These are phyloP conservation scores for Podospora bellae-mahoneyi DNA, from an alignment of 495 filamentous ascomycete species.

Conservation along the genomic window DNA sequence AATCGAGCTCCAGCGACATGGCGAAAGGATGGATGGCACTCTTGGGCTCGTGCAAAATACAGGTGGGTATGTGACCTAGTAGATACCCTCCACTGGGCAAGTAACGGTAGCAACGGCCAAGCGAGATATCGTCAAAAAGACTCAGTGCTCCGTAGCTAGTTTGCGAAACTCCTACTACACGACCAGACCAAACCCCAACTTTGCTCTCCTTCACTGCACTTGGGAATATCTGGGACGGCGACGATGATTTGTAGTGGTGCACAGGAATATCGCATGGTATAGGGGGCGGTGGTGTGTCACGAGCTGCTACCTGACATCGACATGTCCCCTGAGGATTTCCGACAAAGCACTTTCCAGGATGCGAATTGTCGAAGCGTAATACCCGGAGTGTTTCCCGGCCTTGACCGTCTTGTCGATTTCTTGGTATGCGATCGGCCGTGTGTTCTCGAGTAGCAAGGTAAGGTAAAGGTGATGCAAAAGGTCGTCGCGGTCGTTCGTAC, in stretches of 20 bases:
- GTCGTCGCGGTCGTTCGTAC: neutral
- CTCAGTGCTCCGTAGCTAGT: neutral
- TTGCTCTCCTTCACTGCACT: slow-evolving; percentile 24
- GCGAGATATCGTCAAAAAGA: neutral
- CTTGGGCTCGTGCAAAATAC: neutral
- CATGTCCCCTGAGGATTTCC: slow-evolving; percentile 1
- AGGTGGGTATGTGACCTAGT: slow-evolving; percentile 28
- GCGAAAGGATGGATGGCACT: slow-evolving; percentile 11
- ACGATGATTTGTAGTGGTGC: slow-evolving; percentile 15
- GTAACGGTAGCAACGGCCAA: neutral
- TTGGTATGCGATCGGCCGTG: neutral
- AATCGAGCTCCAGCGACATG: slow-evolving; percentile 29
- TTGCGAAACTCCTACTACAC: slow-evolving; percentile 24
- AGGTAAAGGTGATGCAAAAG: neutral
- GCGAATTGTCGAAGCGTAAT: neutral
- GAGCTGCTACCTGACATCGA: slow-evolving; percentile 2
- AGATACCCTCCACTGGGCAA: neutral
- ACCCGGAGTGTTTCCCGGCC: neutral
- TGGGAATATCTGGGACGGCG: slow-evolving; percentile 22
- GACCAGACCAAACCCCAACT: slow-evolving; percentile 14
- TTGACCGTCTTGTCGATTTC: neutral
- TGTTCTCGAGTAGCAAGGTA: neutral
- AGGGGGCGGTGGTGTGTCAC: neutral
- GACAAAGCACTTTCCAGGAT: neutral
- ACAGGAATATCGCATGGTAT: slow-evolving; percentile 27